Evolutionary conservation across 805 yeast genomes (phyloP), one percentile per base, ranked within the genome.

Genomic region (Kazachstania taianensis): DNA sequence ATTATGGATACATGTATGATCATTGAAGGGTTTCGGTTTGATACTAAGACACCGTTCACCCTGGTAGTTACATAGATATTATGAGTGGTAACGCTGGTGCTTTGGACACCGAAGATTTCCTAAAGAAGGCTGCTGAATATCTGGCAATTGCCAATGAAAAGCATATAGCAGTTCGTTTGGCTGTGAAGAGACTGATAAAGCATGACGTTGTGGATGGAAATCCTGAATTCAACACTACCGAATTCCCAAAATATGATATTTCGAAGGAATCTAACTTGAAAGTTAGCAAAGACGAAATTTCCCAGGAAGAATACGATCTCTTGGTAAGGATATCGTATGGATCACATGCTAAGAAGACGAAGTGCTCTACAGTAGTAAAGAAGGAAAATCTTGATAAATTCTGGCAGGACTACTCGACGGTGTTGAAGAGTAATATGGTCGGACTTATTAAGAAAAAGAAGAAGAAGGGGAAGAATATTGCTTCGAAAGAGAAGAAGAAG

Each of bases 371-470:
- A 0, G 72, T 78, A 9, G 86, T 87, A 5, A 70, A 71, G 19
- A 63, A 76, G 1, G 70, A 66, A 1, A 60, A 70, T 3, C 63
- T 87, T 44, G 83, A 78, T 43, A 55, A 63, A 40, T 87, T 87
- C 55, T 87, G 96, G 96, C 55, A 58, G 29, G 76, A 75, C 18
- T 87, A 86, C 59, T 61, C 83, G 1, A 75, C 73, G 29, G 72
- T 72, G 0, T 66, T 86, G 38, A 86, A 83, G 53, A 53, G 66
- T 16, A 87, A 92, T 4, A 74, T 82, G 57, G 63, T 63, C 3
- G 95, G 94, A 1, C 67, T 87, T 56, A 72, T 75, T 53, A 83
- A 80, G 71, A 85, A 83, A 64, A 84, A 81, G 41, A 84, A 83
- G 67, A 72, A 70, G 63, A 77, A 73, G 63, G 67, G 70, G 53